Evolutionary conservation across 1,284 basidiomycete genomes (phyloP).

Genomic region (Lignosus rhinocerotis): DNA sequence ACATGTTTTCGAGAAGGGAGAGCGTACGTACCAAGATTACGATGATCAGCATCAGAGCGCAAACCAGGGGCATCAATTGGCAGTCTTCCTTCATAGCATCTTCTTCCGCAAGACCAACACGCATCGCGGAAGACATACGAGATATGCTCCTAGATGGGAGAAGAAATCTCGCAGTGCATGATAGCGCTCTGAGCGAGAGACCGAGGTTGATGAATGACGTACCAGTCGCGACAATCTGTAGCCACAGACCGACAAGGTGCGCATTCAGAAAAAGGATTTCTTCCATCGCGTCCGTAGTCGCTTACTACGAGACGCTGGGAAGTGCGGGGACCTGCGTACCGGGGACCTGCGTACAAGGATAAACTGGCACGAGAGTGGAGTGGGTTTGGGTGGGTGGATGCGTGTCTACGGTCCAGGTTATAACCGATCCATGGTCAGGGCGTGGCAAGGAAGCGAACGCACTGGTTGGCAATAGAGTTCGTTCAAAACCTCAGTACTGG

Average conservation of each 20-base stretch:
- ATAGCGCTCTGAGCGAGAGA: neutral
- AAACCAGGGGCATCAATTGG: constrained; percentile 1
- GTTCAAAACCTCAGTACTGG: too few species aligned
- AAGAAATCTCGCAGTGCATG: neutral
- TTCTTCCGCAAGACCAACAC: constrained; percentile 1
- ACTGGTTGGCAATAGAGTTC: too few species aligned
- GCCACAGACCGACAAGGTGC: constrained; percentile 8
- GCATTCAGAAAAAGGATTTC: neutral
- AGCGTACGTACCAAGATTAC: neutral
- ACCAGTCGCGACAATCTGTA: constrained; percentile 10
- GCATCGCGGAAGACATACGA: constrained; percentile 8
- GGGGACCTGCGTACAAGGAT: too few species aligned
- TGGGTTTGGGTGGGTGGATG: too few species aligned
- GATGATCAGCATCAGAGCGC: constrained; percentile 3
- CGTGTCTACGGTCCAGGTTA: too few species aligned
- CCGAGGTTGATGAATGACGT: neutral
- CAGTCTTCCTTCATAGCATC: constrained; percentile 1
- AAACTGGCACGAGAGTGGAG: too few species aligned
- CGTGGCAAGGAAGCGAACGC: too few species aligned
- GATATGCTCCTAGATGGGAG: constrained; percentile 1
- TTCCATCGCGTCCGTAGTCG: neutral
- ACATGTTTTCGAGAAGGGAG: too few species aligned
- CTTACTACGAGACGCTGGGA: too few species aligned
- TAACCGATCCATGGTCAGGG: too few species aligned
- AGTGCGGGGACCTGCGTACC: too few species aligned